Conservation (phyloP, 2,329 filamentous ascomycete species). For the Pseudofabraea citricarpa region DNA sequence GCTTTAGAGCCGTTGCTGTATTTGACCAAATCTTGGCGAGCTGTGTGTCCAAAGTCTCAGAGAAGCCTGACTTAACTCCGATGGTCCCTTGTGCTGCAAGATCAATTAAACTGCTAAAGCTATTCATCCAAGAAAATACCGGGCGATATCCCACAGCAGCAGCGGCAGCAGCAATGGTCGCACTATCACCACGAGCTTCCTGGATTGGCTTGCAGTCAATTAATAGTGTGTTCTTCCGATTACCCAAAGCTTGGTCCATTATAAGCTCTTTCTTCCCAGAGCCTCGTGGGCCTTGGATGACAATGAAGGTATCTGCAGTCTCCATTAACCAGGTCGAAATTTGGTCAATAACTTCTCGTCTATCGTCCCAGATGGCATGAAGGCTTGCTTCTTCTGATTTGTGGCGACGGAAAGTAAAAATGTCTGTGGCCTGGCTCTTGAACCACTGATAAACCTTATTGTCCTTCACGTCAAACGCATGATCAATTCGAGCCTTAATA, state of each 20-base stretch:
- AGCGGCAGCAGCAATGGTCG: slow-evolving; percentile 78
- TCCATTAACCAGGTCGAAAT: slow-evolving; percentile 84
- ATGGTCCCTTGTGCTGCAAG: slow-evolving; percentile 91
- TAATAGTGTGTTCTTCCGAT: slow-evolving; percentile 71
- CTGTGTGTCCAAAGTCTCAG: slow-evolving; percentile 85
- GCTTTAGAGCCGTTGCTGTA: slow-evolving; percentile 71
- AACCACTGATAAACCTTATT: slow-evolving; percentile 77
- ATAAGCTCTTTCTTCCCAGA: slow-evolving; percentile 89
- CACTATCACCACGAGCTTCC: slow-evolving; percentile 82
- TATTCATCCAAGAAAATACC: slow-evolving; percentile 96
- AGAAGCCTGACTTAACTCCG: slow-evolving; percentile 90
- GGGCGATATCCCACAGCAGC: slow-evolving; percentile 83
- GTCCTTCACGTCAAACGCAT: slow-evolving; percentile 68
- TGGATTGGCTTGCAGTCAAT: slow-evolving; percentile 93
- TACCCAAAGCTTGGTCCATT: slow-evolving; percentile 74
- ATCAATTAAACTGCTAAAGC: slow-evolving; percentile 85
- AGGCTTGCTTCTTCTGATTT: slow-evolving; percentile 64
- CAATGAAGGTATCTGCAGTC: slow-evolving; percentile 85
- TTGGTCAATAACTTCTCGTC: slow-evolving; percentile 75
- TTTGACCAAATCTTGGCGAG: slow-evolving; percentile 86
- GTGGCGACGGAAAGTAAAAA: slow-evolving; percentile 54
- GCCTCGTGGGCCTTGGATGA: slow-evolving; percentile 86
- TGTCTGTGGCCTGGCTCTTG: slow-evolving; percentile 63
- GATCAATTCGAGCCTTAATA: slow-evolving; percentile 81
- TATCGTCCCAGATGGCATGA: slow-evolving; percentile 73